Base-by-base conservation (phyloP, 108 stramenopile species). In the Nitzschia sp. region DNA sequence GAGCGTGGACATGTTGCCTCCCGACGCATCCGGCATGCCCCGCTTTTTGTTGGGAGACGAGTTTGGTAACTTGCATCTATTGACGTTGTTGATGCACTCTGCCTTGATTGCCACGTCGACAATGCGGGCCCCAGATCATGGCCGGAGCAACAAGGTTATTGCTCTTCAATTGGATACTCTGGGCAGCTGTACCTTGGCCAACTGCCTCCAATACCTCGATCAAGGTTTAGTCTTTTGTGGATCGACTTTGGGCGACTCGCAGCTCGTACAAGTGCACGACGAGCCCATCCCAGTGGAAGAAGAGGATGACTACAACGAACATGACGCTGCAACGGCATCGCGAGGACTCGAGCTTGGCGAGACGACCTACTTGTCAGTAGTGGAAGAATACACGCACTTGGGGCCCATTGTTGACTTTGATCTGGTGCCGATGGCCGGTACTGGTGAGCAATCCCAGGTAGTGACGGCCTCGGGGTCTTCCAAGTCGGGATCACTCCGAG, bases 321-420 rank as follows among this genome's bases (percentile, higher is more conserved):
- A 42, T 33, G 47, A 32, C 17, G 35, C 51, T 29, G 34, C 60
- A n/a, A n/a, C 32, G 18, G 18, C 32, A 34, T 59, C 32, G 4
- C 26, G 65, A 2, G 51, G 65, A 1, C 27, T 70, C 11, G 70
- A 71, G 11, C 34, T 81, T 64, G 72, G 54, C 32, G 75, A 82
- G 24, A 79, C 78, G 3, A 88, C 89, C 2, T 92, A 89, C 60
- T 56, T 97, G 33, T 77, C 81, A 53, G 86, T 97, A 1, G 55
- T 97, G 61, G 97, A 98, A 66, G 95, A 95, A 53, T 99, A 96
- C 65, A 85, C 86, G 15, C 95, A 96, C 67, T 72, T 98, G 51
- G 97, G 97, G 3, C 98, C 98, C 18, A 98, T 99, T 78, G 84
- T 97, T 19, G 98, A 99, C 75, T 95, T 99, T 80, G 94, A 95